Base-by-base conservation (phyloP, 371 early-diverging fungal species). In the Smittium culicis region DNA sequence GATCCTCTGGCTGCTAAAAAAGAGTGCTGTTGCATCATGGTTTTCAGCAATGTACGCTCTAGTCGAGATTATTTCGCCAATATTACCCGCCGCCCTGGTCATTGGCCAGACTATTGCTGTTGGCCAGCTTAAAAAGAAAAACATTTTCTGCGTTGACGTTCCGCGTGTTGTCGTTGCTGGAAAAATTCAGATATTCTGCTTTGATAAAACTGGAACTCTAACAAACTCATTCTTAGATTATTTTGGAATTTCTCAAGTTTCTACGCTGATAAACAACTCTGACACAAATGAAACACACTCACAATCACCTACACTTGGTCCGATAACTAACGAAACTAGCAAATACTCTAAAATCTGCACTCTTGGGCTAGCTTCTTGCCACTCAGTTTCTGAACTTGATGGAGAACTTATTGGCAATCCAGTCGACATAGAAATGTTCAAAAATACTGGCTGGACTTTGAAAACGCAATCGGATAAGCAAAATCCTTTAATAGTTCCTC, bases 361-460 rank as follows among this genome's bases (percentile, higher is more conserved):
- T 1, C 73, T 75, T 71, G 91, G 82, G 8, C 79, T 90, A 54
- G 81, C 80, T 35, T 79, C 79, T 56, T 94, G 94, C 72, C 94
- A 96, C 74, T 81, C 88, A 1, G 85, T 94, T 5, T 80, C 87
- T 8, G 79, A 78, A 25, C 80, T 93, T 33, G 83, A 84, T 29
- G 82, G 81, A 28, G 81, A 80, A 62, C 81, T 83, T 35, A 83
- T 93, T 64, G 95, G 95, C 17, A 94, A 97, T 76, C 90, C 90
- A 65, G 87, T 97, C 30, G 97, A 97, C 74, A 82, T 94, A 56
- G 92, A 93, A 76, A 88, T 93, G 89, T 91, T 94, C 79, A 74
- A 79, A 20, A 83, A 85, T 32, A 87, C 91, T 1, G 76, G 79
- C n/a, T 83, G 84, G 72, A 64, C 66, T 8, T 35, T 77, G 58